Evolutionary conservation across 108 stramenopile genomes (phyloP).

Genomic region (Ochromonas danica): DNA sequence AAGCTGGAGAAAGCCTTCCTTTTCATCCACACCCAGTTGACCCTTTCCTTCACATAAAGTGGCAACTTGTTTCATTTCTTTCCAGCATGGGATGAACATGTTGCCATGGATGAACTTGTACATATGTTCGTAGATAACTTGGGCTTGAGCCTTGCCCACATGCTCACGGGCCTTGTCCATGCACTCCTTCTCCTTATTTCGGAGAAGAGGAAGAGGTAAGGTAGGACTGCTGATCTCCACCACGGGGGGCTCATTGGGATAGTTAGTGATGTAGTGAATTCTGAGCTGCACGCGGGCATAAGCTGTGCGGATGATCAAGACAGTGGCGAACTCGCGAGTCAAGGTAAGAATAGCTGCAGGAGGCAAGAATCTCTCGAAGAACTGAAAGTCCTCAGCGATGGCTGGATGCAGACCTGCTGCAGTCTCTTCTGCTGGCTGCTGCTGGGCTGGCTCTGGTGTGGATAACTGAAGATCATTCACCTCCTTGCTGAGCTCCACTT

Average conservation of each 20-base stretch:
- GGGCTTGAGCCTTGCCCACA: constrained; percentile 31
- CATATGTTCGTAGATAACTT: neutral
- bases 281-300: constrained; percentile 47
- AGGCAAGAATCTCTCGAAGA: neutral
- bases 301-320: constrained; percentile 43
- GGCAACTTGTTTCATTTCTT: constrained; percentile 50
- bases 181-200: constrained; percentile 49
- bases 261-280: constrained; percentile 43
- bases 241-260: constrained; percentile 42
- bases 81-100: constrained; percentile 54
- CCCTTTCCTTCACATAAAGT: constrained; percentile 41
- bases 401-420: no score
- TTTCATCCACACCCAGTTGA: constrained; percentile 43
- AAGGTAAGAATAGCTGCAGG: constrained; percentile 12
- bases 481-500: no score
- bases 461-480: no score
- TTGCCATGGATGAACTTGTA: constrained; percentile 35
- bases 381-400: constrained; percentile 6
- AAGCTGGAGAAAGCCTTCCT: constrained; percentile 39
- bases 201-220: constrained; percentile 47
- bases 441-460: no score
- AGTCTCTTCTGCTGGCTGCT: no score
- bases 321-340: constrained; percentile 7
- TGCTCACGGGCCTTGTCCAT: constrained; percentile 38
- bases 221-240: constrained; percentile 51